Base-by-base conservation (phyloP, 768 basidiomycete genomes). In the Mycena sanguinolenta region DNA sequence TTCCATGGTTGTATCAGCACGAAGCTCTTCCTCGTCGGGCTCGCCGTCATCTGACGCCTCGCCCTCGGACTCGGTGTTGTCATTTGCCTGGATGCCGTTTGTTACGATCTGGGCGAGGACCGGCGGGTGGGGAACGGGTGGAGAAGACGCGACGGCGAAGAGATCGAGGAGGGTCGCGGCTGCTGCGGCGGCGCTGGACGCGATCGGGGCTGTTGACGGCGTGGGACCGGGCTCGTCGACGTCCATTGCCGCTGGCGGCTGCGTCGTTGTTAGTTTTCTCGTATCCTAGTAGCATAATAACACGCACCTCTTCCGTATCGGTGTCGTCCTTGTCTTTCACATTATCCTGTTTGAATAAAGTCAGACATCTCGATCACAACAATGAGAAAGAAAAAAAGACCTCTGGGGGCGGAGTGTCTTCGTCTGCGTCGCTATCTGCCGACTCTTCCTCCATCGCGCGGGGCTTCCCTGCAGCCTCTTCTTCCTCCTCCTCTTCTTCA, bases 381-480 rank as follows among this genome's bases (percentile, higher is more conserved):
- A 10, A 58, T 52, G 10, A 60, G 17, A 50, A 55, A 49, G 30
- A 27, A 38, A 14, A 44, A 61, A 55, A 36, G 46, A 69, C 69
- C 69, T 70, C 59, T 28, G 60, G 74, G 58, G 50, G 54, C 12
- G 38, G 50, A 58, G 69, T 62, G 62, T 75, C 62, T 55, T 76
- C 75, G 54, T 83, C 83, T 27, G 81, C 80, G 17, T 84, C 88
- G 57, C 85, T 84, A 46, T 83, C 84, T 30, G 81, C 84, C 60
- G 90, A 89, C 63, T 92, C 91, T 73, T 92, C 90, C 69, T 92
- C 89, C 87, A 88, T 88, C 38, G 87, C 85, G 63, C 82, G 79
- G 4, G 88, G 87, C 12, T 85, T 84, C 19, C 83, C 82, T 3
- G 83, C 75, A 63, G 81, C 81, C 70, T 85, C 84, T 60, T 88